Conservation (phyloP, 768 basidiomycete genomes). For the Coprinellus micaceus region DNA sequence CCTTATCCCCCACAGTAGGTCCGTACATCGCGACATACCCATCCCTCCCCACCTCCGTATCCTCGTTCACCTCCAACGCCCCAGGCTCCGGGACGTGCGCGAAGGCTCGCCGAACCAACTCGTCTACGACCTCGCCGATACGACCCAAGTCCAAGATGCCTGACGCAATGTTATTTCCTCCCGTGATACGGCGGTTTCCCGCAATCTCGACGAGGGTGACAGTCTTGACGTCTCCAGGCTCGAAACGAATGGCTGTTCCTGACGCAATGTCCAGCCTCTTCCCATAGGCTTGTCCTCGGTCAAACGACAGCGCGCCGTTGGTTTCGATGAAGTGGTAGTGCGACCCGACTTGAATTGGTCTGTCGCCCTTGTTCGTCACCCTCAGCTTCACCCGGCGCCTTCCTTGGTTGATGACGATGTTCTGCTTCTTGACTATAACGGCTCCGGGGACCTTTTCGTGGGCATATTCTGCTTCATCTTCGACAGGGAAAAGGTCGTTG, state of each 20-base stretch:
- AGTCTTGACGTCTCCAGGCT: slow-evolving; percentile 86
- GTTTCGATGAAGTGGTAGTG: slow-evolving; percentile 95
- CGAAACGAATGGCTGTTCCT: slow-evolving; percentile 94
- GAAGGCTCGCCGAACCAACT: slow-evolving; percentile 61
- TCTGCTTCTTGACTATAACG: slow-evolving; percentile 59
- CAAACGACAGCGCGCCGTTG: slow-evolving; percentile 77
- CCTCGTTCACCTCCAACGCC: slow-evolving; percentile 44
- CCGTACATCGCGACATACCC: slow-evolving; percentile 93
- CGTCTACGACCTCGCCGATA: slow-evolving; percentile 44
- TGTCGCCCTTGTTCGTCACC: slow-evolving; percentile 89
- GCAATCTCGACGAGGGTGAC: slow-evolving; percentile 78
- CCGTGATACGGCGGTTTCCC: slow-evolving; percentile 67
- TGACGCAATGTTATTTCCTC: slow-evolving; percentile 73
- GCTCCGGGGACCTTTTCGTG: slow-evolving; percentile 68
- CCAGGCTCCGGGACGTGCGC: slow-evolving; percentile 66
- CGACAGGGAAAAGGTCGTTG: slow-evolving; percentile 57
- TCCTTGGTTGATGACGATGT: slow-evolving; percentile 74
- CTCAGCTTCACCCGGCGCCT: slow-evolving; percentile 63
- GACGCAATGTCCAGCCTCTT: slow-evolving; percentile 90
- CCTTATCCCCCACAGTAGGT: slow-evolving; percentile 86
- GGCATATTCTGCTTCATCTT: slow-evolving; percentile 45
- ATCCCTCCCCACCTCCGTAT: slow-evolving; percentile 61
- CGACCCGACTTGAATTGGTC: slow-evolving; percentile 92
- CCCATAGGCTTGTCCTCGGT: slow-evolving; percentile 75
- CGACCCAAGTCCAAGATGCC: slow-evolving; percentile 45